A percentile compares a stretch with the other conserved stretches of the same genome.
Conservation (phyloP, 331 rosid species). For the Phaseolus coccineus region DNA sequence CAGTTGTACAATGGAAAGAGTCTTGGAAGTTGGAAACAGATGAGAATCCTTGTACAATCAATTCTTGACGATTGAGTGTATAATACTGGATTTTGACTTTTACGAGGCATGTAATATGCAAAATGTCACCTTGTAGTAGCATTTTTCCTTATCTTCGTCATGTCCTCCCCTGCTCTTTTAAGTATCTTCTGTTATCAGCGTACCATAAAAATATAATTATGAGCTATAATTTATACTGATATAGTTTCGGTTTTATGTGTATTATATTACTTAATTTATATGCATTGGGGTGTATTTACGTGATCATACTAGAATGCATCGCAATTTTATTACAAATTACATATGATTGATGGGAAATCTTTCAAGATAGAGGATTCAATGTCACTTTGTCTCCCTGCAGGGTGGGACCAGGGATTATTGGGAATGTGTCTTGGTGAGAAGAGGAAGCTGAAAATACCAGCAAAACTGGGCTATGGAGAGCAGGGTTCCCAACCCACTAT, state of each 20-base stretch:
- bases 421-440: conserved; percentile 98
- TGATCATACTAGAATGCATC: background rate
- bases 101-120: background rate
- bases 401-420: conserved; percentile 97
- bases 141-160: background rate
- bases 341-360: conserved; percentile 32
- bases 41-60: background rate
- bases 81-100: background rate
- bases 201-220: background rate
- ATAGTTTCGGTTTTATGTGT: conserved; percentile 3
- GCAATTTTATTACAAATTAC: background rate
- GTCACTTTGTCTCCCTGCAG: conserved; percentile 51
- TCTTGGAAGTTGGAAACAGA: background rate
- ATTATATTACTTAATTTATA: background rate
- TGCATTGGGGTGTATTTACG: background rate
- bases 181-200: background rate
- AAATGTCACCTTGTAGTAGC: background rate
- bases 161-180: background rate
- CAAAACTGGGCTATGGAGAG: conserved; percentile 92
- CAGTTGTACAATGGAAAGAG: background rate
- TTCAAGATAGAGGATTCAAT: conserved; percentile 38
- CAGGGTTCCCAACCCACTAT: conserved; percentile 94
- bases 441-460: conserved; percentile 92
- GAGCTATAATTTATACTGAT: background rate
- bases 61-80: background rate